phyloP scores from a whole-genome alignment of 1,284 basidiomycete genomes.

The Wallemia ichthyophaga region DNA sequence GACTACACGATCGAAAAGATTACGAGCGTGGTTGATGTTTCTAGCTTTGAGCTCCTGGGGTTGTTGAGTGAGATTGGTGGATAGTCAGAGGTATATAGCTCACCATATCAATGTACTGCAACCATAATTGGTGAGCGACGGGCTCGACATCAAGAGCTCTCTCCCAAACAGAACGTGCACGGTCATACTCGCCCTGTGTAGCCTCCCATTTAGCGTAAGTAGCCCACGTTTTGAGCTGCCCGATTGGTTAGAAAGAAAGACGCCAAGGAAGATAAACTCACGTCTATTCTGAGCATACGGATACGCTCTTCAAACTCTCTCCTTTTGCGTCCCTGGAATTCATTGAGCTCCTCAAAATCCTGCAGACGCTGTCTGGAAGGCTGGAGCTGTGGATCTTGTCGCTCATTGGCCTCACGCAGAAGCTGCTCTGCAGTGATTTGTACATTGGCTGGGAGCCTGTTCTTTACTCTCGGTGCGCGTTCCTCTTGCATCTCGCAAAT shows the following conservation, averaged over 20 bases:
- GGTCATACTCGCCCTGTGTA: conserved; percentile 81
- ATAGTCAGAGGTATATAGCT: conserved; percentile 3
- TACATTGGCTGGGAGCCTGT: conserved; percentile 66
- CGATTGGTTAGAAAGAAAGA: not conserved
- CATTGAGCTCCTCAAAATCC: conserved; percentile 86
- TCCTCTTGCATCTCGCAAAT: not conserved
- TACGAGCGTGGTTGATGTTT: conserved; percentile 86
- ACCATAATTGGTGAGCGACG: conserved; percentile 64
- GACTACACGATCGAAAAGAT: conserved; percentile 85
- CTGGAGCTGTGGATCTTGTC: conserved; percentile 66
- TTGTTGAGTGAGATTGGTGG: not conserved
- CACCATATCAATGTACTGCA: conserved; percentile 77
- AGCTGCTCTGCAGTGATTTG: conserved; percentile 98
- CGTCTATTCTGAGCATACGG: conserved; percentile 57
- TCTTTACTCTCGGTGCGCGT: conserved; percentile 40
- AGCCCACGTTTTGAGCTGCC: conserved; percentile 23
- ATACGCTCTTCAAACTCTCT: conserved; percentile 93
- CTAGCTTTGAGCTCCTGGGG: conserved; percentile 58
- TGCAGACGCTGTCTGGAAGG: conserved; percentile 85
- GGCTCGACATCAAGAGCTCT: conserved; percentile 86
- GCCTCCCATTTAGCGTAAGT: conserved; percentile 43
- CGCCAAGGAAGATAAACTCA: conserved; percentile 20
- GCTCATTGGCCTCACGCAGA: conserved; percentile 73
- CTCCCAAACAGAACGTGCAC: conserved; percentile 75
- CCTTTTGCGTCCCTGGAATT: conserved; percentile 77